phyloP scores from a whole-genome alignment of 352 stramenopile species.

The Paralagenidium karlingii region DNA sequence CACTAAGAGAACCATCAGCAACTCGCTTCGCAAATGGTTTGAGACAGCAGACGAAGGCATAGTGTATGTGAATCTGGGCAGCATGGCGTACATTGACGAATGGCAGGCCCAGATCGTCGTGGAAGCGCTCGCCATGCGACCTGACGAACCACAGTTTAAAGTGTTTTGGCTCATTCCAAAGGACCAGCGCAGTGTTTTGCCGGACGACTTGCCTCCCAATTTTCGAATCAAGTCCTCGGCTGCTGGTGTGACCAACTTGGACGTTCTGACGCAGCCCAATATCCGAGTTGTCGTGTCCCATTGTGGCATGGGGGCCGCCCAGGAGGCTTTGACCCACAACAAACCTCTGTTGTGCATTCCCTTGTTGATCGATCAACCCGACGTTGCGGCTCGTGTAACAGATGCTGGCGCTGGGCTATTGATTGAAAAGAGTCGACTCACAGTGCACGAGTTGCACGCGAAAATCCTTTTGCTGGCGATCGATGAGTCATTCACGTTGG shows the following conservation, averaged over 20 bases:
- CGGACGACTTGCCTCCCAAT: conserved; percentile 26
- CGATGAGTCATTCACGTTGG: conserved; percentile 28
- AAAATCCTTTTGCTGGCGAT: conserved; percentile 28
- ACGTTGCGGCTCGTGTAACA: conserved; percentile 64
- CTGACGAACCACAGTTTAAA: conserved; percentile 28
- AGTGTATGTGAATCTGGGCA: conserved; percentile 69
- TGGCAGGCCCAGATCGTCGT: conserved; percentile 70
- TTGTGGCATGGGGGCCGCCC: conserved; percentile 74
- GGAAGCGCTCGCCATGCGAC: conserved; percentile 35
- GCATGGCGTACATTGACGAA: conserved; percentile 64
- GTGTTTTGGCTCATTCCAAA: conserved; percentile 69
- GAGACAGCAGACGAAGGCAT: conserved; percentile 14
- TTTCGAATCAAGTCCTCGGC: conserved; percentile 55
- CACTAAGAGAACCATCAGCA: conserved; percentile 20
- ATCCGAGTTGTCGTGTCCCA: conserved; percentile 74
- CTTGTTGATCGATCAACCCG: conserved; percentile 79
- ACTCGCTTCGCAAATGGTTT: conserved; percentile 8
- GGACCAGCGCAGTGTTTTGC: conserved; percentile 56
- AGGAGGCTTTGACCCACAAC: conserved; percentile 63
- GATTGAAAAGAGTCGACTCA: conserved; percentile 66
- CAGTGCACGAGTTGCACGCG: conserved; percentile 30
- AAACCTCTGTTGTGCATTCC: conserved; percentile 81
- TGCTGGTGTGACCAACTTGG: conserved; percentile 37
- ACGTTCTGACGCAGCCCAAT: conserved; percentile 42
- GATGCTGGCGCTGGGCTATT: conserved; percentile 56